Conservation (phyloP, 768 basidiomycete genomes). For the Lyophyllum atratum region DNA sequence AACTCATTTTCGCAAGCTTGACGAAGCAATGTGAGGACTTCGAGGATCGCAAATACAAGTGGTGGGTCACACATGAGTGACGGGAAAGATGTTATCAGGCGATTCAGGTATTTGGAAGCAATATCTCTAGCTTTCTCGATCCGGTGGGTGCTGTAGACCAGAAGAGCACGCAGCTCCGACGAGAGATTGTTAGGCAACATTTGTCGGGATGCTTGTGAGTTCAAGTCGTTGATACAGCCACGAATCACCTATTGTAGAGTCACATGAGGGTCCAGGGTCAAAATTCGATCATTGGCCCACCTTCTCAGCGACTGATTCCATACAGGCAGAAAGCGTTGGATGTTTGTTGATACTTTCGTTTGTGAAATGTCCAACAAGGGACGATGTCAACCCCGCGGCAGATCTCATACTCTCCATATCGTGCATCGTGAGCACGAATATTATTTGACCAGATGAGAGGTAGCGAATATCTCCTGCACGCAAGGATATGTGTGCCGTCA, state of each 20-base stretch:
- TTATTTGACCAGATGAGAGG: conserved; percentile 79
- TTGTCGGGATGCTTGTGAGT: conserved; percentile 76
- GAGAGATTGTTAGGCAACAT: conserved; percentile 70
- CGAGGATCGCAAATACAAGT: conserved; percentile 86
- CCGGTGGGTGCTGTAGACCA: conserved; percentile 81
- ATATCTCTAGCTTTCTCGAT: conserved; percentile 80
- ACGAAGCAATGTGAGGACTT: conserved; percentile 87
- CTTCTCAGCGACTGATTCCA: conserved; percentile 88
- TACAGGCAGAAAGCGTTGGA: conserved; percentile 64
- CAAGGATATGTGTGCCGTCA: conserved; percentile 67
- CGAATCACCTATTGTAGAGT: conserved; percentile 64
- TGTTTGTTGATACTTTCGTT: conserved; percentile 84
- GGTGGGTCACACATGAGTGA: conserved; percentile 91
- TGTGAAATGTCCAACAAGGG: conserved; percentile 83
- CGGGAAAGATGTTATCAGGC: conserved; percentile 88
- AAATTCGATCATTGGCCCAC: conserved; percentile 34
- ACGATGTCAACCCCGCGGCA: conserved; percentile 75
- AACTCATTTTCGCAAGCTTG: conserved; percentile 90
- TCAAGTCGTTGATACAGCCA: conserved; percentile 71
- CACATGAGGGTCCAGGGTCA: conserved; percentile 8
- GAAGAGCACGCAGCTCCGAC: conserved; percentile 70
- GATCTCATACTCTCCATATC: conserved; percentile 90
- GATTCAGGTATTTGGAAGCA: conserved; percentile 81
- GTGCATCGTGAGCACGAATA: conserved; percentile 83
- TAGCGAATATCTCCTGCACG: conserved; percentile 70